These are phyloP conservation scores for Nothopassalora personata DNA, from an alignment of 2,329 filamentous ascomycete genomes.

Conservation along the genomic window DNA sequence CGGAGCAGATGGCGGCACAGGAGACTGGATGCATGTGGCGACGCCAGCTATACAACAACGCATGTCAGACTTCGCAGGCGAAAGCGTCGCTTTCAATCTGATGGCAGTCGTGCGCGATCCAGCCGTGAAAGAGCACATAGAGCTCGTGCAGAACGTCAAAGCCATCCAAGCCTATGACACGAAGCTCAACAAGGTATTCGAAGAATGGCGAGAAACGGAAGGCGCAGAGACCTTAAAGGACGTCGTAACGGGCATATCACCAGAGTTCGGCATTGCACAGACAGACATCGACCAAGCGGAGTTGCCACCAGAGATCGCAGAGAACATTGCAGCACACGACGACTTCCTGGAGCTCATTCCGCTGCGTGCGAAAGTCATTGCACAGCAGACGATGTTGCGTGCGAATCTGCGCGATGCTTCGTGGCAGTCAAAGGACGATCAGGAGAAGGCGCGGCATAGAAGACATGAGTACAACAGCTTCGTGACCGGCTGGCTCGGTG, in stretches of 20 bases:
- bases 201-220: conserved; percentile 42
- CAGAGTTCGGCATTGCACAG: conserved; percentile 24
- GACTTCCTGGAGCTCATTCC: conserved; percentile 31
- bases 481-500: conserved; percentile 63
- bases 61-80: conserved; percentile 62
- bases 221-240: conserved; percentile 20
- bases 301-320: conserved; percentile 23
- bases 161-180: conserved; percentile 38
- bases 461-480: conserved; percentile 59
- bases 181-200: conserved; percentile 35
- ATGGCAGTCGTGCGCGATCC: conserved; percentile 69
- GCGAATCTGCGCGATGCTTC: conserved; percentile 18
- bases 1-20: conserved; percentile 35
- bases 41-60: conserved; percentile 60
- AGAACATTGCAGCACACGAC: conserved; percentile 22
- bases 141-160: conserved; percentile 43
- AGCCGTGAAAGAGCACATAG: conserved; percentile 42
- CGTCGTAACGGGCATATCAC: conserved; percentile 15
- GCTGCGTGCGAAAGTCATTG: conserved; percentile 38
- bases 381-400: conserved; percentile 41
- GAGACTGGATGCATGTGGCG: conserved; percentile 63
- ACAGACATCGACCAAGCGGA: conserved; percentile 33
- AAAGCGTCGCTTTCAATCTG: conserved; percentile 68
- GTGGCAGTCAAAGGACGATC: conserved; percentile 44
- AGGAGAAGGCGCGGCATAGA: conserved; percentile 50